A percentile compares a stretch with the other conserved stretches of the same genome.
Conservation (phyloP, 2,329 filamentous ascomycete species). For the Diatrype stigma region DNA sequence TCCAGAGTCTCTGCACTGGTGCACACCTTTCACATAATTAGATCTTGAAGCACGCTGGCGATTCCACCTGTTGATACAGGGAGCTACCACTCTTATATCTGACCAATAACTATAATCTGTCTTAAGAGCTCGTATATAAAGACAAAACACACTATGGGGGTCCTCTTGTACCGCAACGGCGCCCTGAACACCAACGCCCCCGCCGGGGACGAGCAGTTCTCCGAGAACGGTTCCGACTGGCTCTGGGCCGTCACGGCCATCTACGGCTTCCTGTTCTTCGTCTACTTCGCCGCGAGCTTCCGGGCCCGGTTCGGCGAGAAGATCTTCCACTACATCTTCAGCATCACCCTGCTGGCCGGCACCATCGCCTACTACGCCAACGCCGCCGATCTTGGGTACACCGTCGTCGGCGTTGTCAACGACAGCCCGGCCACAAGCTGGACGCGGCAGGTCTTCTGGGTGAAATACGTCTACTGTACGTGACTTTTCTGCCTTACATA, state of each 20-base stretch:
- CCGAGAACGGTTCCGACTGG: slow-evolving; percentile 49
- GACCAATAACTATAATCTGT: not conserved
- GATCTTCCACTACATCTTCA: slow-evolving; percentile 55
- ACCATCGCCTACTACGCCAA: slow-evolving; percentile 47
- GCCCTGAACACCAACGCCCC: slow-evolving; percentile 45
- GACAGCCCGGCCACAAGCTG: too few relatives aligned
- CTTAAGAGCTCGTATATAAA: not conserved
- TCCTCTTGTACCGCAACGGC: slow-evolving; percentile 35
- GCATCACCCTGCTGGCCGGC: slow-evolving; percentile 44
- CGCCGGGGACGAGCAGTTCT: slow-evolving; percentile 33
- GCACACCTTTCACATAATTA: too few relatives aligned
- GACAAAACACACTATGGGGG: slow-evolving; percentile 9
- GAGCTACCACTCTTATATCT: too few relatives aligned
- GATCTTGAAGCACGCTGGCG: too few relatives aligned
- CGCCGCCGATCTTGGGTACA: slow-evolving; percentile 48
- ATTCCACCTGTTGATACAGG: too few relatives aligned
- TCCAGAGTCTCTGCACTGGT: too few relatives aligned
- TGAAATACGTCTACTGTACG: slow-evolving; percentile 48
- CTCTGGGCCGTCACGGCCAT: slow-evolving; percentile 51
- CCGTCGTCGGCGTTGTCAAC: slow-evolving; percentile 33
- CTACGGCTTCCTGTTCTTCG: slow-evolving; percentile 43
- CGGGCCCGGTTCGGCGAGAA: slow-evolving; percentile 42
- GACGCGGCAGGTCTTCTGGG: slow-evolving; percentile 49
- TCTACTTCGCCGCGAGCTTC: slow-evolving; percentile 36
- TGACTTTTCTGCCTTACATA: not conserved